A percentile compares a stretch with the other conserved stretches of the same genome.
These are phyloP conservation scores for Starmerella stigmatis DNA, from an alignment of 805 yeast genomes.

Conservation along the genomic window DNA sequence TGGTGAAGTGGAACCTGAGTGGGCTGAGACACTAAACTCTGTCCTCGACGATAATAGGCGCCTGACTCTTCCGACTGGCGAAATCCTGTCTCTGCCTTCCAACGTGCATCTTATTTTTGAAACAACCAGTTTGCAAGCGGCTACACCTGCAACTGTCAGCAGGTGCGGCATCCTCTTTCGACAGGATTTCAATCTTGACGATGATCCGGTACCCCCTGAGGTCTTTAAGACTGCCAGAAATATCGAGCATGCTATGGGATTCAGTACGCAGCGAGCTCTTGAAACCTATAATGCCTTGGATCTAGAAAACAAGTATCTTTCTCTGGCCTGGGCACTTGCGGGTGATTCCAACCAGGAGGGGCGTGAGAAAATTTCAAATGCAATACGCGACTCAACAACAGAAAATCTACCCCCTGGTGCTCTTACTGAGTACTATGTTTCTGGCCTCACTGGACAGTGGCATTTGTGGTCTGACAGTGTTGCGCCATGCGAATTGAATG, in stretches of 20 bases:
- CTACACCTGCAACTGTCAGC: conserved; percentile 87
- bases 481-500: conserved; percentile 36
- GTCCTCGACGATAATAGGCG: conserved; percentile 79
- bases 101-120: conserved; percentile 67
- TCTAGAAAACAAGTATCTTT: conserved; percentile 28
- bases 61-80: conserved; percentile 82
- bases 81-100: conserved; percentile 55
- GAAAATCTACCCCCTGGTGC: conserved; percentile 14
- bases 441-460: conserved; percentile 42
- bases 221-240: conserved; percentile 27
- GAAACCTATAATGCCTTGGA: conserved; percentile 34
- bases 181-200: too few species aligned
- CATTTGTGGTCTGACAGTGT: conserved; percentile 29
- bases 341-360: conserved; percentile 38
- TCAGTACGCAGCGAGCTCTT: conserved; percentile 32
- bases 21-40: conserved; percentile 87
- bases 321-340: conserved; percentile 53
- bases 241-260: conserved; percentile 45
- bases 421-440: conserved; percentile 37
- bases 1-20: conserved; percentile 86
- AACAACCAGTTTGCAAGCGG: conserved; percentile 49
- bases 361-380: conserved; percentile 4
- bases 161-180: conserved; percentile 75
- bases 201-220: too few species aligned
- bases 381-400: not conserved